Evolutionary conservation across 2,329 filamentous ascomycete species (phyloP), one percentile per base, ranked within the genome.

Genomic region (Talaromyces funiculosus): DNA sequence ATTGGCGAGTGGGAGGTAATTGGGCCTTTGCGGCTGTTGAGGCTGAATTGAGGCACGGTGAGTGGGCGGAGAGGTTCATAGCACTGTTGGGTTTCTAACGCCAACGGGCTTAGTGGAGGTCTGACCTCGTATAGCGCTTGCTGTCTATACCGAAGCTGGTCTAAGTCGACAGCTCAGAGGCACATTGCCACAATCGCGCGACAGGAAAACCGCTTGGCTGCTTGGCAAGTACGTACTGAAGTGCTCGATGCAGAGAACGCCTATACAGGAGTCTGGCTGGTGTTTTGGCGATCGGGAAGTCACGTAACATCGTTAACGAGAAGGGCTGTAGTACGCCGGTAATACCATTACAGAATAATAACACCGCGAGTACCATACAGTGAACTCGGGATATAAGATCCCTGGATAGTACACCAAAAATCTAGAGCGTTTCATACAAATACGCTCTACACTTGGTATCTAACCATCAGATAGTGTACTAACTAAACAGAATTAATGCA

Each of bases 41-140:
- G 59, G 59, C 59, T 61, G 53, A 57, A 57, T 57, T 57, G 29
- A 4, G 43, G 59, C 29, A 22, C 10, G 3, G 2, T 22, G 20
- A 42, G 20, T 61, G 59, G 59, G n/a, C 47, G 20, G 14, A 10
- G 20, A 14, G 9, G 16, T 3, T 47, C 22, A 18, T 29, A 22
- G 16, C n/a, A 29, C 14, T 42, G 53, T 38, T 18, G n/a, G 47
- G 33, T 42, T 18, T 35, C 47, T 22, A 51, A 35, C 47, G 26
- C 16, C 14, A 51, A 22, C 2, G 1, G 18, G 47, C n/a, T 51
- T 51, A 35, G 47, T 29, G 3, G 6, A 20, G 29, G 47, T 10
- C 10, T 20, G 16, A 51, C 20, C n/a, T 22, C 29, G 9, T 2
- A 2, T 12, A 35, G 47, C 18, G 47, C 20, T 31, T 9, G 29